A percentile compares a stretch with the other conserved stretches of the same genome.
Conservation (phyloP, 495 filamentous ascomycete genomes). For the Penicillium atrosanguineum region DNA sequence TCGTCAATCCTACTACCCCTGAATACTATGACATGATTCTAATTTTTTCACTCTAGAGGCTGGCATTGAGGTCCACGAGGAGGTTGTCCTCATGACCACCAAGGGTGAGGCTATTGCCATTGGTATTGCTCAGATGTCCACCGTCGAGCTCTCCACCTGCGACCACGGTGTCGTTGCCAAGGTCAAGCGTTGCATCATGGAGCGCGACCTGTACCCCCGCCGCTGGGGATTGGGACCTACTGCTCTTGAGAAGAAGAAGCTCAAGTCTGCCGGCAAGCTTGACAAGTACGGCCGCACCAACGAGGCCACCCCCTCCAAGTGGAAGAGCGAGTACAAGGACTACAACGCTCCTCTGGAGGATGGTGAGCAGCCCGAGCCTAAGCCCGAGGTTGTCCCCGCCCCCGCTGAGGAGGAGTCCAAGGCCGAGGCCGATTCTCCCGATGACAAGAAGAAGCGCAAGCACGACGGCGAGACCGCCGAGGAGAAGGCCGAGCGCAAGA, state of each 20-base stretch:
- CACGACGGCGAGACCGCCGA: constrained; percentile 77
- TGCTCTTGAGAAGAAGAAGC: constrained; percentile 95
- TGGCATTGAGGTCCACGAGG: constrained; percentile 83
- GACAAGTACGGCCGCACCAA: constrained; percentile 95
- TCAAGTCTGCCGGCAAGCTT: constrained; percentile 95
- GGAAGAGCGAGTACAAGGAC: constrained; percentile 88
- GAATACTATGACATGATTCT: constrained; percentile 8
- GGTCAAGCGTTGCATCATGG: constrained; percentile 98
- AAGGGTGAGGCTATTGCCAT: constrained; percentile 98
- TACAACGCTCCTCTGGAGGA: constrained; percentile 58
- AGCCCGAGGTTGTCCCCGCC: constrained; percentile 32
- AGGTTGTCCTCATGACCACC: constrained; percentile 95
- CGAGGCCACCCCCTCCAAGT: constrained; percentile 86
- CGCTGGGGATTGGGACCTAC: constrained; percentile 92
- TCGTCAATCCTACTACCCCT: constrained; percentile 25
- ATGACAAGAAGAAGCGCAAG: constrained; percentile 73
- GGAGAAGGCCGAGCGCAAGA: constrained; percentile 72
- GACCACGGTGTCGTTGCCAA: constrained; percentile 97
- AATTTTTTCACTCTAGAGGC: constrained; percentile 51
- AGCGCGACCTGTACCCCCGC: constrained; percentile 92
- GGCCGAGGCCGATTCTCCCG: constrained; percentile 38
- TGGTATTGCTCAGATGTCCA: constrained; percentile 93
- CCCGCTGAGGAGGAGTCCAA: constrained; percentile 27
- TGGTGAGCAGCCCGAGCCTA: constrained; percentile 38
- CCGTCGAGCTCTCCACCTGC: constrained; percentile 84